Conservation (phyloP, 306 rosid genomes). For the Castanopsis chinensis region DNA sequence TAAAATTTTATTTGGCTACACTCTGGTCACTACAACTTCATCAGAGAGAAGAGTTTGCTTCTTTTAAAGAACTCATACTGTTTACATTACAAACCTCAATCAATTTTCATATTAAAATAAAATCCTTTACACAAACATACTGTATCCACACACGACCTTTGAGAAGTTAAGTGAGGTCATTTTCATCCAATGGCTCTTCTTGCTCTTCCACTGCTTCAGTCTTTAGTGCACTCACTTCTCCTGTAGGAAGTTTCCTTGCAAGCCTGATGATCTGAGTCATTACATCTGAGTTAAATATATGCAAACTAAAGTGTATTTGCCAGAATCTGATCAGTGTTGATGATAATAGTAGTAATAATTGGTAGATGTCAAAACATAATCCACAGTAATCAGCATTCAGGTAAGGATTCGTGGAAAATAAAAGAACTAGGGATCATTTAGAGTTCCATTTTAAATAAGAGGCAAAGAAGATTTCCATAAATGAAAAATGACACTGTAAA, state of each 20-base stretch:
- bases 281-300: constrained; percentile 13
- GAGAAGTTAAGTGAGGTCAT: constrained; percentile 67
- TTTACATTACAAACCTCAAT: background rate
- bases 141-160: background rate
- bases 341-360: background rate
- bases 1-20: no score
- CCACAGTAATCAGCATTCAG: no score
- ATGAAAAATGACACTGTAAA: no score
- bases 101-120: background rate
- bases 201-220: constrained; percentile 34
- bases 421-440: no score
- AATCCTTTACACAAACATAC: background rate
- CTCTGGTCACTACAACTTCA: no score
- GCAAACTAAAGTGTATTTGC: background rate
- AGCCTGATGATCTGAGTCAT: constrained; percentile 74
- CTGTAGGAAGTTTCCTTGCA: constrained; percentile 87
- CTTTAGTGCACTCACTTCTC: constrained; percentile 69
- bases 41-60: no score
- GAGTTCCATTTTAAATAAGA: no score
- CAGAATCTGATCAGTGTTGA: background rate
- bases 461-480: no score
- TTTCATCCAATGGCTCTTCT: constrained; percentile 69
- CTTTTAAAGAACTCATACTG: no score
- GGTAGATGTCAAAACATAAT: background rate
- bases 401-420: no score